Conservation (phyloP, 1,139 yeast species). For the Diutina catenulata region DNA sequence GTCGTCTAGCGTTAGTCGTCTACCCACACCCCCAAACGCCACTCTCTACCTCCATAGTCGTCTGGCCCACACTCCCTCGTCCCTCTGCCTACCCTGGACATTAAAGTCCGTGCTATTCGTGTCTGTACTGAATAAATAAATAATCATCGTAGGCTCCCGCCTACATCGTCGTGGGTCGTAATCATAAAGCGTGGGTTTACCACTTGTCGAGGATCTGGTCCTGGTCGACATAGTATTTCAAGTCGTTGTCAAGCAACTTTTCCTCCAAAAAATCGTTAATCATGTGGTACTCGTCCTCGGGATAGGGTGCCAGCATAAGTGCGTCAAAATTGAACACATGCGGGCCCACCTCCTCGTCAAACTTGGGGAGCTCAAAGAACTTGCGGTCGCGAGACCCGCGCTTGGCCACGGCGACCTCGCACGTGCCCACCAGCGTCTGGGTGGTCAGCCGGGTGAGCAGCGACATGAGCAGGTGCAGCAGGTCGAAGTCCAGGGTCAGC, state of each 20-base stretch:
- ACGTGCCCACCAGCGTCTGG: constrained; percentile 16
- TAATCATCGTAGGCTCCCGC: too few species aligned
- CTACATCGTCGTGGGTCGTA: too few species aligned
- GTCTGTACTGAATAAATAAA: too few species aligned
- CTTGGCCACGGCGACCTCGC: constrained; percentile 11
- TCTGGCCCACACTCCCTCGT: too few species aligned
- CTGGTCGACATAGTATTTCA: constrained; percentile 18
- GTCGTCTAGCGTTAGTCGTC: too few species aligned
- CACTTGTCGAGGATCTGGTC: constrained; percentile 5
- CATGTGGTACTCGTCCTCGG: constrained; percentile 28
- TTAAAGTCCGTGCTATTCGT: too few species aligned
- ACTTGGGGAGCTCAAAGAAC: not conserved
- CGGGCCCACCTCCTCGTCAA: constrained; percentile 8
- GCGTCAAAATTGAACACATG: constrained; percentile 13
- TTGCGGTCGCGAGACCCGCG: not conserved
- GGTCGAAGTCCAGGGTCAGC: constrained; percentile 19
- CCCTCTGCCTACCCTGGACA: too few species aligned
- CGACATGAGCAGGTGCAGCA: constrained; percentile 25
- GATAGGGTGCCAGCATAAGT: constrained; percentile 15
- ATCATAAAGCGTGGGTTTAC: too few species aligned
- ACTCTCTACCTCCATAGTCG: too few species aligned
- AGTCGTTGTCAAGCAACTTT: constrained; percentile 25
- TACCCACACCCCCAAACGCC: too few species aligned
- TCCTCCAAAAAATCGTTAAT: constrained; percentile 32
- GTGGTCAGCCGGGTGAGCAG: constrained; percentile 35